Evolutionary conservation across 352 stramenopile species (phyloP), one percentile per base, ranked within the genome.

Genomic region (Phytophthora meadii): DNA sequence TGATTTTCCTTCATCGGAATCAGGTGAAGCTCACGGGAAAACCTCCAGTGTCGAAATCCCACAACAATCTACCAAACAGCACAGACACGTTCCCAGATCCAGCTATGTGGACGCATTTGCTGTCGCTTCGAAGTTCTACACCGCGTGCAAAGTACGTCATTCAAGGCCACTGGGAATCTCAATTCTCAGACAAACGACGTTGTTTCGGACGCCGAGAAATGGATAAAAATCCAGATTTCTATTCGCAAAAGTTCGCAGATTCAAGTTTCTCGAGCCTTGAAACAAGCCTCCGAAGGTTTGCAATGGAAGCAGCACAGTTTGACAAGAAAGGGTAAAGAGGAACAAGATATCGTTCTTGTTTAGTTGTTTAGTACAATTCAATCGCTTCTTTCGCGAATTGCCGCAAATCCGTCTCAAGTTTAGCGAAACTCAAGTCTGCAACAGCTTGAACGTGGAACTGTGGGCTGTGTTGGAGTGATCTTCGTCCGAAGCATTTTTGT

Each of bases 401-500:
- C 2, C 50, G 44, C 3, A 72, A 25, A 4, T 72, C 15, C 17
- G 37, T 45, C 45, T 72, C 64, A 7, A 72, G n/a, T n/a, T 40
- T 44, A 30, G 32, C 17, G 32, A 63, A 72, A 3, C 7, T 32
- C 4, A 59, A 46, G 11, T 52, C 7, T 3, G 57, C 28, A 32
- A 72, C 15, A 4, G 14, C 2, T 40, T 63, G 64, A 24, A 68
- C 32, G 2, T 45, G 27, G 36, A 72, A 72, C 24, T 72, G 64
- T 11, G 50, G 64, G 15, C 64, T 72, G 5, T 51, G 19, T 2
- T 5, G 24, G 4, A 72, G 22, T 24, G 59, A 57, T 0, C 36
- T 44, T 15, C 78, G 65, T 40, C 81, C 81, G 45, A 87, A 89
- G 40, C 81, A 90, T 69, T 74, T 87, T 57, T 88, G 81, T 8